phyloP scores from a whole-genome alignment of 2,329 filamentous ascomycete species.

The Verticillium alfalfae region DNA sequence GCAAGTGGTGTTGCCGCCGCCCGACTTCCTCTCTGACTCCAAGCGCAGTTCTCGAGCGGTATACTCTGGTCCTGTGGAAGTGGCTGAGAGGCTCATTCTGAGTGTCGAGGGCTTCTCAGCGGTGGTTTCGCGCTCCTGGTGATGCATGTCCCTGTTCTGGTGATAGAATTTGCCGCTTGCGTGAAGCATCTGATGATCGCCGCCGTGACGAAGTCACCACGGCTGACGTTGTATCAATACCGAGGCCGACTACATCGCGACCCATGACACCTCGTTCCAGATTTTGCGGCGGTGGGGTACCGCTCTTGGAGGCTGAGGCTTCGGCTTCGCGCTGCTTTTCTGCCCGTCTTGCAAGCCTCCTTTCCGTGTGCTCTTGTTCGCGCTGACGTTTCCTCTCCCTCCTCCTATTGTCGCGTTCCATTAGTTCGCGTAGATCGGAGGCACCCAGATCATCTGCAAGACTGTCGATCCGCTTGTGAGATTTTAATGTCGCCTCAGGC shows the following conservation, averaged over 20 bases:
- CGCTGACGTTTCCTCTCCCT: slow-evolving; percentile 66
- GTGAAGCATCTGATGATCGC: slow-evolving; percentile 30
- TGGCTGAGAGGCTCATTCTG: slow-evolving; percentile 15
- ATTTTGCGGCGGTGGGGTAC: slow-evolving; percentile 47
- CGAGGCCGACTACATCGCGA: slow-evolving; percentile 51
- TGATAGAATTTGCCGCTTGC: slow-evolving; percentile 23
- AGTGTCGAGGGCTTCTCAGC: too few species aligned
- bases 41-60: slow-evolving; percentile 23
- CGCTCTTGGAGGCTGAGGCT: slow-evolving; percentile 45
- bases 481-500: slow-evolving; percentile 54
- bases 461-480: slow-evolving; percentile 59
- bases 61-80: slow-evolving; percentile 46
- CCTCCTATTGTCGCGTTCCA: slow-evolving; percentile 83
- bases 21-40: slow-evolving; percentile 11
- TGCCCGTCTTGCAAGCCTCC: slow-evolving; percentile 58
- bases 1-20: slow-evolving; percentile 9
- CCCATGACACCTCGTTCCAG: slow-evolving; percentile 57
- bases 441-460: slow-evolving; percentile 84
- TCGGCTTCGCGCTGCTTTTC: slow-evolving; percentile 60
- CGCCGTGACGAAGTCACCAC: slow-evolving; percentile 52
- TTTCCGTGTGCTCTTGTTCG: slow-evolving; percentile 63
- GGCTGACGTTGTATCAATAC: slow-evolving; percentile 49
- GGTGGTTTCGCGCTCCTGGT: slow-evolving; percentile 3
- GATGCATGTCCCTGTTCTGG: slow-evolving; percentile 13
- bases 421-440: slow-evolving; percentile 75